Base-by-base conservation (phyloP, 352 stramenopile genomes). In the Globisporangium spinosum region DNA sequence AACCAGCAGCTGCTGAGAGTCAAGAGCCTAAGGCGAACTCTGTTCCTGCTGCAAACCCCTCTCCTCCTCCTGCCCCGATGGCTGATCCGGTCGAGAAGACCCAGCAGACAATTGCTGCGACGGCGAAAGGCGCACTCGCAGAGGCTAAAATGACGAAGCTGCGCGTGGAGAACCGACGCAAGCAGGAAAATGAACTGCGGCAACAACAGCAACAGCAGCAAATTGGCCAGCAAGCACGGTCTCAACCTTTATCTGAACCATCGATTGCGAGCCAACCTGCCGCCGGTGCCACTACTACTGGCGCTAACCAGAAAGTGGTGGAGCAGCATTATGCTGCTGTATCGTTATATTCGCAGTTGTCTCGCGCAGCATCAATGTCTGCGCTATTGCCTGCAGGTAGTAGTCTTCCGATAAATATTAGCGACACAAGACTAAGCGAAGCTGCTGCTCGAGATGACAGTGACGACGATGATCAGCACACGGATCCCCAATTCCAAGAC, bases 81-180 rank as follows among this genome's bases (percentile, higher is more conserved):
- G 47, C 29, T 22, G 38, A 64, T 29, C 20, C 57, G 0, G n/a
- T 43, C 6, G 45, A 58, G 17, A 72, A 69, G 34, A 72, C 69
- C 25, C 68, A 85, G 29, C 45, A 79, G 60, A 80, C 77, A 3
- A 71, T 90, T 7, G 72, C 69, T 12, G 69, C 78, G 4, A 87
- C 79, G 12, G 73, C 75, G 20, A 89, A 90, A 64, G 82, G 83
- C 9, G 85, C 85, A 3, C 66, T 86, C 23, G 79, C 75, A 5
- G 85, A 93, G 69, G 85, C 85, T 6, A 82, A 93, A 66, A 77
- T 93, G 57, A 83, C 85, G 8, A 89, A 86, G 63, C 72, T 77
- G 27, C 80, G 85, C 7, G 82, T 93, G 17, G 85, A 91, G 68
- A 79, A 62, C 13, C 75, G 85, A 0, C 76, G 84, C 17, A 89